Conservation (phyloP, 768 basidiomycete species). For the Russula sp. region DNA sequence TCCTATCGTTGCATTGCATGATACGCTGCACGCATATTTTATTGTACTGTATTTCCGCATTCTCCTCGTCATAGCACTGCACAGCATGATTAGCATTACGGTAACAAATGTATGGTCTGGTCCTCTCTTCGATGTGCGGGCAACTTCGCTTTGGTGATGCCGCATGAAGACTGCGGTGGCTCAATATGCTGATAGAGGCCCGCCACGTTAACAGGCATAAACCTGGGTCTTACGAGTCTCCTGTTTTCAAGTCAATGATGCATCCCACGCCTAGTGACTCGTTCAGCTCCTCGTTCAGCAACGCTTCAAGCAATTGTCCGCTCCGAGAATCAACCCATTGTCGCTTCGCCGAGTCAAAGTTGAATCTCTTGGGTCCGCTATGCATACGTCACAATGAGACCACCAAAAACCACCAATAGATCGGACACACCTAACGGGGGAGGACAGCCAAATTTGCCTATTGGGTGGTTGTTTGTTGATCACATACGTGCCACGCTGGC, state of each 20-base stretch:
- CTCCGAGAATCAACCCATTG: conserved; percentile 79
- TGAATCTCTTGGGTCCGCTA: conserved; percentile 92
- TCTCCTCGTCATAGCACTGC: not conserved
- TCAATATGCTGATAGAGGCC: not conserved
- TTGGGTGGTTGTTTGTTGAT: conserved; percentile 98
- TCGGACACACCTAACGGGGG: conserved; percentile 63
- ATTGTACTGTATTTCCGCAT: conserved; percentile 5
- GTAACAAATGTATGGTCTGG: not conserved
- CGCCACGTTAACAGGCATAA: not conserved
- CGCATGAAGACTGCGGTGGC: not conserved
- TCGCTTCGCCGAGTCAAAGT: conserved; percentile 51
- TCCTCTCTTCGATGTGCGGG: not conserved
- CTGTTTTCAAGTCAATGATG: not conserved
- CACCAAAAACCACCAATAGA: not conserved
- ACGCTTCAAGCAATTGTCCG: conserved; percentile 47
- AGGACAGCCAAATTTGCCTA: conserved; percentile 95
- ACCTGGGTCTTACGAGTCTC: not conserved
- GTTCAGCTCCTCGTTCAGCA: conserved; percentile 69
- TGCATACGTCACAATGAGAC: not conserved
- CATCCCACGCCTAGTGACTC: conserved; percentile 33
- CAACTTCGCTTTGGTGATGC: not conserved
- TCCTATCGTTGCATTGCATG: not conserved
- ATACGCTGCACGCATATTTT: not conserved
- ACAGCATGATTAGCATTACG: conserved; percentile 8
- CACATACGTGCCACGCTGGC: conserved; percentile 79